Base-by-base conservation (phyloP, 306 rosid species). In the Benincasa hispida region DNA sequence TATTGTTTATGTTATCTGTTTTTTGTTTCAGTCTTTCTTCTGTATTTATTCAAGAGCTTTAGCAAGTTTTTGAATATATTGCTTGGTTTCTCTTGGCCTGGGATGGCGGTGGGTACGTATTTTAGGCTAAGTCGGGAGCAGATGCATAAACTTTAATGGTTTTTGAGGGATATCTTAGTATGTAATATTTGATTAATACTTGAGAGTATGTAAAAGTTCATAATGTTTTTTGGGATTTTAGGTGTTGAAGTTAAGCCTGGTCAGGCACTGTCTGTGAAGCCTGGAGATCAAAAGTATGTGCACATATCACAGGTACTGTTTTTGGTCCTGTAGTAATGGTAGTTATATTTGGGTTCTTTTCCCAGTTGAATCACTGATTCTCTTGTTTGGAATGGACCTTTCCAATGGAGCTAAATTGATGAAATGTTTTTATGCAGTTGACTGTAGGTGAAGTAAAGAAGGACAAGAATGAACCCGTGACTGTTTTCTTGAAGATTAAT, bases 231-330 rank as follows among this genome's bases (percentile, higher is more conserved):
- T 2, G 2, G 1, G 58, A 0, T 51, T 61, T 12, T 48, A 94
- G 99, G 99, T 81, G 89, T 88, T 60, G 99, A 95, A 86, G 95
- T 95, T 15, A 92, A 89, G 86, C 86, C 88, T 62, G 99, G 99
- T 24, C 89, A 88, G 81, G 32, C 85, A 18, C 73, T 87, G 6
- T 79, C 67, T 35, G 91, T 90, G 0, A 78, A 75, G 18, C 96
- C 96, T 2, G 61, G 28, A 0, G 72, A 24, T 2, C 85, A 79
- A 0, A 81, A 75, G 7, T 78, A 79, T 41, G 28, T 95, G 3
- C 99, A 95, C 77, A 84, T 95, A 59, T 95, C 99, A 12, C 98
- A 92, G 99, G 99, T 94, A 68, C 35, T 45, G 51, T 45, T 13
- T 39, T 32, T 55, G 82, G 25, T 0, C 12, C 2, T 30, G 2